A percentile compares a stretch with the other conserved stretches of the same genome.
These are phyloP conservation scores for Botrytis pseudocinerea DNA, from an alignment of 2,329 filamentous ascomycete genomes.

Conservation along the genomic window DNA sequence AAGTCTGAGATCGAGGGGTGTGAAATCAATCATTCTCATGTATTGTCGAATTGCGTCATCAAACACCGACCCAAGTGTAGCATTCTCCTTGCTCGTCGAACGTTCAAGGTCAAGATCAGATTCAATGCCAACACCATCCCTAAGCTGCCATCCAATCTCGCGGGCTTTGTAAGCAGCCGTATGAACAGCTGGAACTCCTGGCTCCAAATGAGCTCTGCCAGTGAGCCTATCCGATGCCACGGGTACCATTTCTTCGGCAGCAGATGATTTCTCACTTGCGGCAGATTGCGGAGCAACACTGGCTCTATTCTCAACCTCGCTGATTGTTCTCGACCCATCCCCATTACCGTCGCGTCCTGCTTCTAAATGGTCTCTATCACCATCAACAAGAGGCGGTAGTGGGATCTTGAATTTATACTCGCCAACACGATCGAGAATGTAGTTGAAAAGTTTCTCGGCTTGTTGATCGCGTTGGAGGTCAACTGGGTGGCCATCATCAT, in stretches of 20 bases:
- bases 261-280: constrained; percentile 39
- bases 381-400: constrained; percentile 71
- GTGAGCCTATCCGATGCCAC: constrained; percentile 69
- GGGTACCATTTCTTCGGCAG: constrained; percentile 55
- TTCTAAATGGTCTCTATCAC: constrained; percentile 78
- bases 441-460: constrained; percentile 91
- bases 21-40: constrained; percentile 76
- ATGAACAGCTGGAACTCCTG: constrained; percentile 65
- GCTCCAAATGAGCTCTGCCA: constrained; percentile 70
- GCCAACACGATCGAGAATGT: constrained; percentile 88
- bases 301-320: constrained; percentile 64
- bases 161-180: constrained; percentile 77
- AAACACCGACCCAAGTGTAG: constrained; percentile 86
- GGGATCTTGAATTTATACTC: constrained; percentile 81
- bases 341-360: constrained; percentile 75
- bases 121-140: constrained; percentile 60
- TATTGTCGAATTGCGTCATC: constrained; percentile 91
- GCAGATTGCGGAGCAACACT: constrained; percentile 59
- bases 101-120: constrained; percentile 71
- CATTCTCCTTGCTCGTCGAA: constrained; percentile 59
- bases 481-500: constrained; percentile 79
- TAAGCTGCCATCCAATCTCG: constrained; percentile 79
- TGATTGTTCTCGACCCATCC: constrained; percentile 70
- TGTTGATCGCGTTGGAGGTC: constrained; percentile 75
- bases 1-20: constrained; percentile 81